A percentile compares a stretch with the other conserved stretches of the same genome.
Conservation (phyloP, 2,329 filamentous ascomycete species). For the Truncatella angustata region DNA sequence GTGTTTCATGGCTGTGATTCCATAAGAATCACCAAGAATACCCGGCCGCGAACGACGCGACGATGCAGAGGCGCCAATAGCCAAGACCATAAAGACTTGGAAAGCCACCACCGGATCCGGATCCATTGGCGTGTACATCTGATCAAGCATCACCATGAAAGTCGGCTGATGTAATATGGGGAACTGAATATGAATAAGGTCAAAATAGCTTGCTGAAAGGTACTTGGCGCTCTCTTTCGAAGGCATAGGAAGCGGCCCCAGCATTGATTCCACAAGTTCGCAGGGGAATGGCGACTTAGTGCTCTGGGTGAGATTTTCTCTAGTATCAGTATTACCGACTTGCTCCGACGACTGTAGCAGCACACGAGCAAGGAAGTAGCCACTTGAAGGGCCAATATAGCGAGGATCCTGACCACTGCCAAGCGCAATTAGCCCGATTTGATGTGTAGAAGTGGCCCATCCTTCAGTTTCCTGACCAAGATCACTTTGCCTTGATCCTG, state of each 20-base stretch:
- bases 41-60: constrained; percentile 40
- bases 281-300: neutral
- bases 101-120: constrained; percentile 35
- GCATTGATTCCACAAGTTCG: constrained; percentile 2
- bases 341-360: constrained; percentile 38
- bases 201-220: constrained; percentile 46
- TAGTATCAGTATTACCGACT: constrained; percentile 10
- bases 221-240: constrained; percentile 22
- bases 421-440: constrained; percentile 52
- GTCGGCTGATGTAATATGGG: constrained; percentile 47
- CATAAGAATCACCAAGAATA: constrained; percentile 48
- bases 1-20: constrained; percentile 43
- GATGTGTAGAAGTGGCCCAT: constrained; percentile 34
- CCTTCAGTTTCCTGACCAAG: too few relatives aligned
- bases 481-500: too few relatives aligned
- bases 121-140: constrained; percentile 30
- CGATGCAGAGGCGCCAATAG: constrained; percentile 44
- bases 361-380: constrained; percentile 50
- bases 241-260: constrained; percentile 13
- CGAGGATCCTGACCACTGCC: constrained; percentile 44
- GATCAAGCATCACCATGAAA: constrained; percentile 33
- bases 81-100: constrained; percentile 53
- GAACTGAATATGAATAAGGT: constrained; percentile 45
- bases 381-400: constrained; percentile 56
- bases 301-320: neutral